Conservation (phyloP, 768 basidiomycete genomes). For the Kwoniella dendrophila region DNA sequence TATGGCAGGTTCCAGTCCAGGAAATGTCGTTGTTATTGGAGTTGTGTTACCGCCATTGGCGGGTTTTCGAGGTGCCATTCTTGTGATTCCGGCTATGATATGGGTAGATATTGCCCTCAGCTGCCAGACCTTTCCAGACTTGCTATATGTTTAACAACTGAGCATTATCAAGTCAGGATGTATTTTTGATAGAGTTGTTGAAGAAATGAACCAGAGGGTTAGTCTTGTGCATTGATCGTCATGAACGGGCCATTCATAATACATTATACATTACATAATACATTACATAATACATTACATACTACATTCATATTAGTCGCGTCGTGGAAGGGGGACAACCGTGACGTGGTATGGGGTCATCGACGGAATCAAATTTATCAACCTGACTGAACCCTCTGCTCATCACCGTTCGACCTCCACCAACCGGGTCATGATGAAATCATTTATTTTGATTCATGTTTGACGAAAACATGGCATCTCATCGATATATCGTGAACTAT, state of each 20-base stretch:
- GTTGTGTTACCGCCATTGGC: not conserved
- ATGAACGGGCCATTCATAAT: not conserved
- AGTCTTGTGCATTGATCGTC: not conserved
- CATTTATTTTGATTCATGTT: not conserved
- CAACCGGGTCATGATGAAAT: constrained; percentile 13
- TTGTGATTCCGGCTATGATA: not conserved
- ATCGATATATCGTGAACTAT: not conserved
- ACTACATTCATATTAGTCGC: not conserved
- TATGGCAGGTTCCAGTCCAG: not conserved
- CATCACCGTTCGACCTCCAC: constrained; percentile 3
- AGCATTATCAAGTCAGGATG: too few species aligned
- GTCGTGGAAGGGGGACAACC: constrained; percentile 5
- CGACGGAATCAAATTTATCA: not conserved
- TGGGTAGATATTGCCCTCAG: too few species aligned
- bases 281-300: not conserved
- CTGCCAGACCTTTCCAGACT: too few species aligned
- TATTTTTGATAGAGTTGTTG: too few species aligned
- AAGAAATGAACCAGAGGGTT: too few species aligned
- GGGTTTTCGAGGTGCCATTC: constrained; percentile 9
- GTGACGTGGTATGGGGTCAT: constrained; percentile 4
- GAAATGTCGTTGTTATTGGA: not conserved
- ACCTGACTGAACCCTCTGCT: too few species aligned
- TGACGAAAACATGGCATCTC: not conserved
- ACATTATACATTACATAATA: not conserved
- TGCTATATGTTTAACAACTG: not conserved